These are phyloP conservation scores for Uronychia binucleata DNA, from an alignment of 73 alveolate species.

Conservation along the genomic window DNA sequence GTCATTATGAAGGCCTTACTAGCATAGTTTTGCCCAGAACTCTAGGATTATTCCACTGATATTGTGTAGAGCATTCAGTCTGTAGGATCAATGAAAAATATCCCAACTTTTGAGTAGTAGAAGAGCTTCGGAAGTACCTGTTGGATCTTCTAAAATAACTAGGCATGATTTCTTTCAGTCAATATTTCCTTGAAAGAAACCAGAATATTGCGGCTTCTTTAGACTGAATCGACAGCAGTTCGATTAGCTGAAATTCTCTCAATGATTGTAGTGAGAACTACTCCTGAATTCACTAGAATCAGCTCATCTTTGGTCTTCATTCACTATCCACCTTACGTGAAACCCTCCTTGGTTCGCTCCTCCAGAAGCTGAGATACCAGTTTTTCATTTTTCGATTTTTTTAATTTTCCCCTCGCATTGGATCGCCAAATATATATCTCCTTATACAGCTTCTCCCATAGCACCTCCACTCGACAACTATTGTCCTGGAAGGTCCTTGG, in stretches of 20 bases:
- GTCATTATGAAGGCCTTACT: background rate
- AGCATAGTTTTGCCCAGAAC: constrained; percentile 3
- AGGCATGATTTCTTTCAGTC: constrained; percentile 49
- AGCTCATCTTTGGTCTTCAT: background rate
- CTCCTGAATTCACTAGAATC: background rate
- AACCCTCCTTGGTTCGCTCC: background rate
- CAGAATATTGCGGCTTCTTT: constrained; percentile 19
- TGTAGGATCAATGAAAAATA: constrained; percentile 27
- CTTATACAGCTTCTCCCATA: background rate
- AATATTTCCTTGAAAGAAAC: constrained; percentile 25
- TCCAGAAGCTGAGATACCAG: too few relatives aligned
- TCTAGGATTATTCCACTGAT: background rate
- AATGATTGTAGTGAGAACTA: background rate
- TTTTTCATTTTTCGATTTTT: background rate
- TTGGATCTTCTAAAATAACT: constrained; percentile 2
- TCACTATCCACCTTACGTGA: background rate
- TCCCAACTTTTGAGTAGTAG: constrained; percentile 25
- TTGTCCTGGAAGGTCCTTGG: too few relatives aligned
- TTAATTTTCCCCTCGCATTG: background rate
- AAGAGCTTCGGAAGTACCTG: constrained; percentile 23
- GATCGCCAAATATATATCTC: background rate
- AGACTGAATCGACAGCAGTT: constrained; percentile 5
- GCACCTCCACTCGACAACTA: background rate
- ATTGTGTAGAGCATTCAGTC: constrained; percentile 25
- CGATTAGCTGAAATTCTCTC: background rate